phyloP scores from a whole-genome alignment of 768 basidiomycete species.

The Podaxis sp. region DNA sequence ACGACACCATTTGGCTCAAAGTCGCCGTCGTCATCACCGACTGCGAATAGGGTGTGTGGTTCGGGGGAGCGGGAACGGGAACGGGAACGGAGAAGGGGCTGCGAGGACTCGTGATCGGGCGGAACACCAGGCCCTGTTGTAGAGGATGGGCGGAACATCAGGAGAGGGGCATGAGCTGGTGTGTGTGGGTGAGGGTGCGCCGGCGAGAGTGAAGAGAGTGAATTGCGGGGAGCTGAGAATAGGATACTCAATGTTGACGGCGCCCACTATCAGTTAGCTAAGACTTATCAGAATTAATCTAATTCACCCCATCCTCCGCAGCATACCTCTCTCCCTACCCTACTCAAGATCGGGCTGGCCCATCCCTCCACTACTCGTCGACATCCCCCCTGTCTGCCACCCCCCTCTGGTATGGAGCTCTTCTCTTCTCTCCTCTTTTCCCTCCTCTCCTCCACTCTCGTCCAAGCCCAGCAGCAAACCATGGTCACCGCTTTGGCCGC shows the following conservation, averaged over 20 bases:
- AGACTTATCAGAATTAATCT: neutral
- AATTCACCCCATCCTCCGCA: neutral
- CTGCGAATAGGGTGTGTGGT: slow-evolving; percentile 47
- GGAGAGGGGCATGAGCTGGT: slow-evolving; percentile 15
- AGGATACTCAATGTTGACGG: no score
- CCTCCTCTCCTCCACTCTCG: slow-evolving; percentile 3
- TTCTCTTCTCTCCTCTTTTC: neutral
- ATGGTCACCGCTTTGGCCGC: slow-evolving; percentile 41
- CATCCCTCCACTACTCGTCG: no score
- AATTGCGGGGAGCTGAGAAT: no score
- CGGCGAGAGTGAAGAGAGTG: no score
- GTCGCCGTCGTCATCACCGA: slow-evolving; percentile 51
- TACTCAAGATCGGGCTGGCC: neutral
- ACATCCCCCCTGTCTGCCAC: no score
- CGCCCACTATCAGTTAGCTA: neutral
- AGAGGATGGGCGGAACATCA: slow-evolving; percentile 27
- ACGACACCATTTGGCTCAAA: slow-evolving; percentile 26
- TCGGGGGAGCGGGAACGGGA: slow-evolving; percentile 41
- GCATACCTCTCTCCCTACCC: neutral
- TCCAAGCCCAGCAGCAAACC: slow-evolving; percentile 25
- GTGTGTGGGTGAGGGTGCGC: neutral
- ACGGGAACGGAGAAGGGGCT: slow-evolving; percentile 56
- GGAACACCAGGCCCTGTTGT: slow-evolving; percentile 27
- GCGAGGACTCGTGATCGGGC: slow-evolving; percentile 40
- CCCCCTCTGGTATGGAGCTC: neutral